Conservation (phyloP, 495 filamentous ascomycete genomes). For the Penicillium mononematosum region DNA sequence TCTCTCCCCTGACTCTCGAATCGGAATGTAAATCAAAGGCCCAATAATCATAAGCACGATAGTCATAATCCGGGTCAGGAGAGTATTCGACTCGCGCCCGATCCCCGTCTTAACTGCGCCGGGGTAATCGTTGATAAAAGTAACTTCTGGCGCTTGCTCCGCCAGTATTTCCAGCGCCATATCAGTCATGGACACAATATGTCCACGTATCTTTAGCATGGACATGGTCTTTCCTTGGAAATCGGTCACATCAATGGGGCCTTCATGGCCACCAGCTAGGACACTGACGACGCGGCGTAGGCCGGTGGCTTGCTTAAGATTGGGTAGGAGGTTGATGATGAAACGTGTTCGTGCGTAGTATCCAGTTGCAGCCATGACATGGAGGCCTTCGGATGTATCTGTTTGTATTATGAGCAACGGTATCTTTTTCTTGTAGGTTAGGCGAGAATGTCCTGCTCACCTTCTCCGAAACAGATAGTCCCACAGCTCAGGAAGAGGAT, state of each 20-base stretch:
- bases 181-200: slow-evolving; percentile 49
- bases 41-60: slow-evolving; percentile 24
- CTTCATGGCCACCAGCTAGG: slow-evolving; percentile 54
- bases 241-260: slow-evolving; percentile 48
- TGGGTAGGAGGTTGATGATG: slow-evolving; percentile 61
- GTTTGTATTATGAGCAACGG: not conserved
- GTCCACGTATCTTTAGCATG: slow-evolving; percentile 26
- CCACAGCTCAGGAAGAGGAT: slow-evolving; percentile 52
- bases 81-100: slow-evolving; percentile 19
- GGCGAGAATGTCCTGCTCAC: slow-evolving; percentile 11
- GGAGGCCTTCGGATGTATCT: slow-evolving; percentile 61
- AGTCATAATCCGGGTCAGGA: slow-evolving; percentile 1
- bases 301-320: slow-evolving; percentile 42
- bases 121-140: slow-evolving; percentile 58
- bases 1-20: slow-evolving; percentile 52
- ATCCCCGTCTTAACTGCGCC: slow-evolving; percentile 50
- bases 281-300: slow-evolving; percentile 62
- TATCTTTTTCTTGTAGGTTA: not conserved
- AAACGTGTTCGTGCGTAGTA: slow-evolving; percentile 67
- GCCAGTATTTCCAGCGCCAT: slow-evolving; percentile 52
- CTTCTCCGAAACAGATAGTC: slow-evolving; percentile 10
- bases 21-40: slow-evolving; percentile 30
- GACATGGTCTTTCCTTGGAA: slow-evolving; percentile 34
- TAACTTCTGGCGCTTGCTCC: slow-evolving; percentile 48
- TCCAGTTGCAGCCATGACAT: slow-evolving; percentile 50